These are phyloP conservation scores for Haplosporangium sp. DNA, from an alignment of 371 early-diverging fungal genomes.

Conservation along the genomic window DNA sequence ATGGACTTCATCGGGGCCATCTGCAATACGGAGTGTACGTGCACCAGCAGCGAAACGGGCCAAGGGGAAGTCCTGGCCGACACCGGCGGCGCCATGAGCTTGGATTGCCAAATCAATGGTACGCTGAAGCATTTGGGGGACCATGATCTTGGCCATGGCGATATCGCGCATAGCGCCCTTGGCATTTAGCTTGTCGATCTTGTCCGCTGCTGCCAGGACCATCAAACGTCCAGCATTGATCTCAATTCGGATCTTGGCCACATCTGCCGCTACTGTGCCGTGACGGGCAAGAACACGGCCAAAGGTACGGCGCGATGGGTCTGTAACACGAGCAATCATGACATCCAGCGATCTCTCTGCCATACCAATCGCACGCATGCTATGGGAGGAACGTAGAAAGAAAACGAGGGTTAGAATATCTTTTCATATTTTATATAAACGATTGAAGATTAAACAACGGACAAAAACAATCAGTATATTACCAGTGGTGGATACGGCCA, in stretches of 20 bases:
- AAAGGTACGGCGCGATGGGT: conserved; percentile 85
- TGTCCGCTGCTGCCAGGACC: conserved; percentile 90
- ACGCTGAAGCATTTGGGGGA: conserved; percentile 79
- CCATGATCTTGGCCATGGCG: conserved; percentile 92
- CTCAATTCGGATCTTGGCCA: conserved; percentile 89
- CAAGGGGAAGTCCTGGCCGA: conserved; percentile 87
- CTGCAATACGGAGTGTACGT: conserved; percentile 92
- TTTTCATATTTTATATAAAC: conserved; percentile 3
- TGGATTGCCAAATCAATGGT: conserved; percentile 93
- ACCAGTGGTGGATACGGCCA: conserved; percentile 81
- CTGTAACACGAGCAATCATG: conserved; percentile 89
- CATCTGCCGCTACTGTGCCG: conserved; percentile 81
- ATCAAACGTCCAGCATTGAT: conserved; percentile 91
- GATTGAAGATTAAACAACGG: background rate
- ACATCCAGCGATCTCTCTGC: conserved; percentile 92
- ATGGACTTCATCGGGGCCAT: conserved; percentile 93
- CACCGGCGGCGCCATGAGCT: conserved; percentile 91
- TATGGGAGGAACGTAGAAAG: conserved; percentile 15
- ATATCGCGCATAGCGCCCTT: conserved; percentile 93
- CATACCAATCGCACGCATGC: conserved; percentile 95
- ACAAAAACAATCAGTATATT: conserved; percentile 5
- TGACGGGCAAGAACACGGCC: conserved; percentile 86
- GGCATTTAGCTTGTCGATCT: conserved; percentile 88
- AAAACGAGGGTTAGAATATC: no score
- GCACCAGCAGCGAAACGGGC: conserved; percentile 86